phyloP scores from a whole-genome alignment of 148 eudicot species.

The Bassia scoparia region DNA sequence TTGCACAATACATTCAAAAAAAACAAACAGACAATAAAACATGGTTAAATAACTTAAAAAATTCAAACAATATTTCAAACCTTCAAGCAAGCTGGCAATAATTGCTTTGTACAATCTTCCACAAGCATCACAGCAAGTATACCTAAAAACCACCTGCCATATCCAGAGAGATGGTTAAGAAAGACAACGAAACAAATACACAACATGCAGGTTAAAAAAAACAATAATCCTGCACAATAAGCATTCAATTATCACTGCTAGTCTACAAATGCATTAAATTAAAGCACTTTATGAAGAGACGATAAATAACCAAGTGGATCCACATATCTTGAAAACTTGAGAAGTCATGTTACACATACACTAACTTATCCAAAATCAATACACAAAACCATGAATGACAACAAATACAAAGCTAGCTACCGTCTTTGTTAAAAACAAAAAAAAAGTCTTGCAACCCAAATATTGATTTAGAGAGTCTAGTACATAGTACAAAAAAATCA shows the following conservation, averaged over 20 bases:
- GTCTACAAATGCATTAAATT: background rate
- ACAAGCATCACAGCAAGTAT: conserved; percentile 98
- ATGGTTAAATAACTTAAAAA: no score
- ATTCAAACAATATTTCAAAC: no score
- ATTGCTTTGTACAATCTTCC: conserved; percentile 96
- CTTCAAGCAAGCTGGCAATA: conserved; percentile 98
- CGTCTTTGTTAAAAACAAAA: background rate
- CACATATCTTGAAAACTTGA: no score
- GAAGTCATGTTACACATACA: background rate
- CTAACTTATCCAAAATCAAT: background rate
- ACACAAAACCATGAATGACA: background rate
- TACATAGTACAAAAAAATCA: no score
- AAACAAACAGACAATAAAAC: no score
- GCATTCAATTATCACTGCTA: no score
- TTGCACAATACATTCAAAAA: background rate
- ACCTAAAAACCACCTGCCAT: conserved; percentile 89
- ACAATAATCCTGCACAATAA: no score
- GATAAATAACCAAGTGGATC: no score
- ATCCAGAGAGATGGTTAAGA: background rate
- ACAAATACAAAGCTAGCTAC: background rate
- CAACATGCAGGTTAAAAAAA: no score
- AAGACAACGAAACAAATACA: background rate
- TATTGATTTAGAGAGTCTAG: background rate
- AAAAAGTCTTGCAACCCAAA: background rate
- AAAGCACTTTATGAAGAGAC: no score